Percentiles rank a stretch among this genome's conserved stretches.
phyloP scores from a whole-genome alignment of 2,329 filamentous ascomycete species.

The Coniochaeta prunicola region DNA sequence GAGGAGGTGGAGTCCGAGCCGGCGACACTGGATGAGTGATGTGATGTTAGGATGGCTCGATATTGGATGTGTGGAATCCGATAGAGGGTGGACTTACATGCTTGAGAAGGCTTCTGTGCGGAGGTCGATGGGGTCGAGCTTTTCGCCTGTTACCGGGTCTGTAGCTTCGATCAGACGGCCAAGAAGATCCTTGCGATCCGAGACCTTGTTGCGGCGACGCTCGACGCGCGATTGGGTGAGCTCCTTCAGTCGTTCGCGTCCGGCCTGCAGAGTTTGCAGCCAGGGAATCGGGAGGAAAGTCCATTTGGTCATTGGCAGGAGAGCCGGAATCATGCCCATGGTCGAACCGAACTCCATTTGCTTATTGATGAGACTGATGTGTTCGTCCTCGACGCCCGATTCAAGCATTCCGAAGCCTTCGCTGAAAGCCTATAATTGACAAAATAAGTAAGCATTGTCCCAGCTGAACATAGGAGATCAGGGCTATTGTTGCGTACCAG shows the following conservation, averaged over 20 bases:
- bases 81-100: constrained; percentile 1
- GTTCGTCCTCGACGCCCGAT: constrained; percentile 5
- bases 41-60: background rate
- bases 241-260: constrained; percentile 6
- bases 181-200: constrained; percentile 5
- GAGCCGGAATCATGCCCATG: constrained; percentile 4
- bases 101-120: constrained; percentile 6
- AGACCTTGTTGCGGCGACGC: constrained; percentile 3
- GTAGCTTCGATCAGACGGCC: constrained; percentile 7
- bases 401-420: constrained; percentile 7
- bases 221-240: constrained; percentile 5
- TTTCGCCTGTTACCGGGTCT: constrained; percentile 6
- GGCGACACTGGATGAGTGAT: constrained; percentile 2
- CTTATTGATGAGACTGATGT: constrained; percentile 5
- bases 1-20: constrained; percentile 7
- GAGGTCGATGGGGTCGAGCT: constrained; percentile 5
- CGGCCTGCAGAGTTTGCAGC: constrained; percentile 4
- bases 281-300: constrained; percentile 4
- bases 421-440: constrained; percentile 3
- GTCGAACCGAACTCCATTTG: constrained; percentile 8
- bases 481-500: background rate
- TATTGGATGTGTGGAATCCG: background rate
- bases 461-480: background rate
- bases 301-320: constrained; percentile 5
- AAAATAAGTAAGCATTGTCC: background rate